phyloP scores from a whole-genome alignment of 179 eudicot species.

The Amaranthus tricolor region DNA sequence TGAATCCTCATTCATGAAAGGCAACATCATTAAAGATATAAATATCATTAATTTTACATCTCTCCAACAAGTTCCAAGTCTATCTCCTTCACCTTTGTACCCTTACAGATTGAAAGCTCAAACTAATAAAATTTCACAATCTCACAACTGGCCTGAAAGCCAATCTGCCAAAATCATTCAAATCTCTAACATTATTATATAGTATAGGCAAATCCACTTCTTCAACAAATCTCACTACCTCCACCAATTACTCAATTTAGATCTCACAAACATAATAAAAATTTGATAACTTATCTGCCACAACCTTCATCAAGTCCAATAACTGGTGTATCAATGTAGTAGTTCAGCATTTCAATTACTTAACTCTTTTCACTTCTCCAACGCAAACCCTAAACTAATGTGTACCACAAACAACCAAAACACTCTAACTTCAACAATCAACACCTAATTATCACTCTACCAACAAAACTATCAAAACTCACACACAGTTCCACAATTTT shows the following conservation, averaged over 20 bases:
- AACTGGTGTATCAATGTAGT: background rate
- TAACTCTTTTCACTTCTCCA: background rate
- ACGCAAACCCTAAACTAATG: background rate
- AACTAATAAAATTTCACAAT: background rate
- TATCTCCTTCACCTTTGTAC: background rate
- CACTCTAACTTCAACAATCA: constrained; percentile 1
- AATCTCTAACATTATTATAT: background rate
- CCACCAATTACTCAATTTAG: background rate
- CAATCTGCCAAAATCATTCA: background rate
- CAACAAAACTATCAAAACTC: background rate
- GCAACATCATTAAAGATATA: background rate
- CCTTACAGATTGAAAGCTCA: background rate
- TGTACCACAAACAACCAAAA: background rate
- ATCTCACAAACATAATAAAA: background rate
- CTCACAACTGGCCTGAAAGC: background rate
- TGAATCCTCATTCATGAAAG: background rate
- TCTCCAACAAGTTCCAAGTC: constrained; percentile 5
- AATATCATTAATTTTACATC: background rate
- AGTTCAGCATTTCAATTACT: background rate
- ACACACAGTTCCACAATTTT: constrained; percentile 11
- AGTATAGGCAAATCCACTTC: background rate
- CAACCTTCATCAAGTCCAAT: background rate
- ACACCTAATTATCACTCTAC: constrained; percentile 8
- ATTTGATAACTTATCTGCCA: background rate
- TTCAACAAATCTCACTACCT: background rate